phyloP scores from a whole-genome alignment of 2,329 filamentous ascomycete species.

The Penicillium aurantiogriseum region DNA sequence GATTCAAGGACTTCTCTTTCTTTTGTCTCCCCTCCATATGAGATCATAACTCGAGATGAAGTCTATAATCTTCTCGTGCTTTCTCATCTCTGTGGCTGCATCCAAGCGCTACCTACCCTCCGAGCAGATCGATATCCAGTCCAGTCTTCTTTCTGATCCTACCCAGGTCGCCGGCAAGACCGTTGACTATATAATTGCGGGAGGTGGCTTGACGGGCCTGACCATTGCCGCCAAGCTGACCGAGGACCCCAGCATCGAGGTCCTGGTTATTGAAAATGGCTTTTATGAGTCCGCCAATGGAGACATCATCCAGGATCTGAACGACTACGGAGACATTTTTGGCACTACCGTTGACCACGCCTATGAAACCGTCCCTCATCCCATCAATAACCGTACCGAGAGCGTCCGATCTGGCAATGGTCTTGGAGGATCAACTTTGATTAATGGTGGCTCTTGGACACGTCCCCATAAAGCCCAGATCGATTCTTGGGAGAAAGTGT shows the following conservation, averaged over 20 bases:
- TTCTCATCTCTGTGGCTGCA: neutral
- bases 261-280: neutral
- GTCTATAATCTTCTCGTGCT: neutral
- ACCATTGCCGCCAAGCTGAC: neutral
- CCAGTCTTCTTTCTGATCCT: neutral
- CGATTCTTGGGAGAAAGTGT: too few species aligned
- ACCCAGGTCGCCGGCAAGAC: neutral
- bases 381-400: too few species aligned
- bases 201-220: neutral
- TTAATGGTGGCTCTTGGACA: too few species aligned
- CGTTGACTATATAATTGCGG: neutral
- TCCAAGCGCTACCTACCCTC: neutral
- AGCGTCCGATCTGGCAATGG: too few species aligned
- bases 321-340: neutral
- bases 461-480: too few species aligned
- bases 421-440: too few species aligned
- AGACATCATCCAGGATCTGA: neutral
- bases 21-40: neutral
- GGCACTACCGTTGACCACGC: too few species aligned
- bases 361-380: too few species aligned
- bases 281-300: neutral
- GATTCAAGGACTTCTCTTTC: neutral
- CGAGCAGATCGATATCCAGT: neutral
- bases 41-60: neutral
- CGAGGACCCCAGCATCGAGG: neutral